Percentiles rank a stretch among this genome's conserved stretches.
phyloP scores from a whole-genome alignment of 2,329 filamentous ascomycete genomes.

The Polytolypa hystricis region DNA sequence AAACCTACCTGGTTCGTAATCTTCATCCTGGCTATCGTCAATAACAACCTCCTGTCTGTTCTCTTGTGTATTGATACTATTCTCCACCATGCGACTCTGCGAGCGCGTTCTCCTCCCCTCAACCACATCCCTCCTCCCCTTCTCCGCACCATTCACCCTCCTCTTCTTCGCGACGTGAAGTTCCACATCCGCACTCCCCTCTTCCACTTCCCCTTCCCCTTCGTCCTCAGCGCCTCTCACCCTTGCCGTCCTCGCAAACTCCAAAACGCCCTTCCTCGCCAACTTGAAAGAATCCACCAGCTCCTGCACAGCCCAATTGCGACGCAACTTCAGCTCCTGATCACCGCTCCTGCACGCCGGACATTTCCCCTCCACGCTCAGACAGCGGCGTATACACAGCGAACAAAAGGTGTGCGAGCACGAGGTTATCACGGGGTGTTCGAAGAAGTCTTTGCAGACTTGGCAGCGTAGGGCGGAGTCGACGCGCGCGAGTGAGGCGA shows the following conservation, averaged over 20 bases:
- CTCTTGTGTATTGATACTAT: conserved; percentile 8
- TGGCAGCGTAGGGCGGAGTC: conserved; percentile 86
- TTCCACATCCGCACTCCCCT: conserved; percentile 22
- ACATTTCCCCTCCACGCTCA: conserved; percentile 75
- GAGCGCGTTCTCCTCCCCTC: conserved; percentile 27
- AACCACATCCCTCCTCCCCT: conserved; percentile 26
- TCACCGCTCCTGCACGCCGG: conserved; percentile 69
- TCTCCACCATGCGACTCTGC: conserved; percentile 15
- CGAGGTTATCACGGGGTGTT: conserved; percentile 85
- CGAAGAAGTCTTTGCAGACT: conserved; percentile 96
- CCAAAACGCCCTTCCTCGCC: conserved; percentile 51
- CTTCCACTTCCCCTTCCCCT: conserved; percentile 37
- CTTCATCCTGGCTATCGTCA: conserved; percentile 33
- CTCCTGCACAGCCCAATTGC: conserved; percentile 78
- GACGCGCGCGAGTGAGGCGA: conserved; percentile 39
- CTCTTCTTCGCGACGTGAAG: conserved; percentile 24
- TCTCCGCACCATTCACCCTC: conserved; percentile 21
- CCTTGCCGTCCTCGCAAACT: conserved; percentile 44
- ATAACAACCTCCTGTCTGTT: conserved; percentile 20
- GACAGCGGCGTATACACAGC: conserved; percentile 77
- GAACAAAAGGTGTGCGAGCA: conserved; percentile 97
- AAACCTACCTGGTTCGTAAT: conserved; percentile 24
- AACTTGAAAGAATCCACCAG: conserved; percentile 66
- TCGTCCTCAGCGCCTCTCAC: conserved; percentile 37
- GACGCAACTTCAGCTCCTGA: conserved; percentile 73